Evolutionary conservation across 352 stramenopile genomes (phyloP).

Genomic region (Phytopythium kandeliae): DNA sequence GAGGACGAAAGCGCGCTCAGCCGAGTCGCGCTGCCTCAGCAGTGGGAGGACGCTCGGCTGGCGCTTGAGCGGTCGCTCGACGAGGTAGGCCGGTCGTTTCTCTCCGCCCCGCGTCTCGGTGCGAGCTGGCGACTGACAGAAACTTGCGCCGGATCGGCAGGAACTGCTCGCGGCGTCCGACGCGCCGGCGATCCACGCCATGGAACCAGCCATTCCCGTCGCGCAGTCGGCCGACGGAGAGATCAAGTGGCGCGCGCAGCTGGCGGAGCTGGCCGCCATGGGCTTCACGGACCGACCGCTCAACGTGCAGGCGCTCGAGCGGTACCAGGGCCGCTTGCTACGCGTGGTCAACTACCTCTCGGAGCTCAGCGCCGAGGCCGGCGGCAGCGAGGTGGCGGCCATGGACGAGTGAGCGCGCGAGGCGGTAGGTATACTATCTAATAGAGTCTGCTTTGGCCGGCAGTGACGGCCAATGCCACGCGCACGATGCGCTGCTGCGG

Average conservation of each 20-base stretch:
- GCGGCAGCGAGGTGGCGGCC: conserved; percentile 14
- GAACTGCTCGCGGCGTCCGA: conserved; percentile 25
- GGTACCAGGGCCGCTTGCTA: conserved; percentile 74
- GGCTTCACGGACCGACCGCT: conserved; percentile 59
- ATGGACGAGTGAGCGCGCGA: conserved; percentile 32
- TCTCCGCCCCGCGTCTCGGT: background rate
- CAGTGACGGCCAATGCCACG: no score
- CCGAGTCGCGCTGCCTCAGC: conserved; percentile 17
- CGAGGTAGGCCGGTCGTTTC: conserved; percentile 19
- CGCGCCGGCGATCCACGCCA: conserved; percentile 52
- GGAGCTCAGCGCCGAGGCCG: conserved; percentile 29
- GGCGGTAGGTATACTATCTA: conserved; percentile 7
- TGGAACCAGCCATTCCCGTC: conserved; percentile 64
- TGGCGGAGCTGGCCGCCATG: conserved; percentile 59
- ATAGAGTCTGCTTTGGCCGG: conserved; percentile 5
- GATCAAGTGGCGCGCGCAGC: conserved; percentile 61
- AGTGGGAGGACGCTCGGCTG: conserved; percentile 41
- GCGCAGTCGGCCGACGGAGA: conserved; percentile 33
- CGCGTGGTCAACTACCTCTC: conserved; percentile 83
- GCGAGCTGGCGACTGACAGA: conserved; percentile 1
- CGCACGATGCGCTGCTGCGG: no score
- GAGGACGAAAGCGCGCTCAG: conserved; percentile 6
- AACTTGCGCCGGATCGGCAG: no score
- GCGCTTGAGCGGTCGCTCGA: conserved; percentile 48
- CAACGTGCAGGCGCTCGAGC: conserved; percentile 70